Percentiles rank a stretch among this genome's conserved stretches.
Conservation (phyloP, 2,329 filamentous ascomycete genomes). For the Byssochlamys sp. region DNA sequence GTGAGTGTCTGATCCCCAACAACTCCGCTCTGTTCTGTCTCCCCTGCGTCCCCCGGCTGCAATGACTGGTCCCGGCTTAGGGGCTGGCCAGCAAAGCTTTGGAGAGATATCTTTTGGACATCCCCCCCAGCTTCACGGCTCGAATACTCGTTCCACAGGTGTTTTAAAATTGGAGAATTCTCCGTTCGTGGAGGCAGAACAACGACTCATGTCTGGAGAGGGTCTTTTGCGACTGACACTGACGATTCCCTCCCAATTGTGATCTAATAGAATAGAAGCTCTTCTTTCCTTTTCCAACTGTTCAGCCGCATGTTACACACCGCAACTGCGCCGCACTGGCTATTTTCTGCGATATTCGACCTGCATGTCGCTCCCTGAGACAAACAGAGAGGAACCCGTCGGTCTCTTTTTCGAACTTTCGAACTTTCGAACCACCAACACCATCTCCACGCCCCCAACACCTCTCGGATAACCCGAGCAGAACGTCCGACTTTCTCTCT, state of each 20-base stretch:
- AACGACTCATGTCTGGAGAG: background rate
- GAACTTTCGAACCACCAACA: background rate
- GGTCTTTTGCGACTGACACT: background rate
- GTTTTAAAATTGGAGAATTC: background rate
- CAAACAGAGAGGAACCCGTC: background rate
- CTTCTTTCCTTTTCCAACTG: background rate
- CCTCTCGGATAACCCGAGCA: background rate
- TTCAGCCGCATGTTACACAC: background rate
- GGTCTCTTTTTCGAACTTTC: background rate
- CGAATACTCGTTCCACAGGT: background rate
- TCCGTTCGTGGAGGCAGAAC: background rate
- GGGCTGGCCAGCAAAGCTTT: background rate
- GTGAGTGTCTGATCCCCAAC: background rate
- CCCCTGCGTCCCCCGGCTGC: constrained; percentile 5
- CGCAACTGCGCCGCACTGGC: background rate
- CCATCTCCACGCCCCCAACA: background rate
- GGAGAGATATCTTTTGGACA: background rate
- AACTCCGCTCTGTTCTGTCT: constrained; percentile 1
- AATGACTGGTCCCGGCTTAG: constrained; percentile 1
- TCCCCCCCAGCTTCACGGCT: background rate
- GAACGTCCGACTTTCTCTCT: background rate
- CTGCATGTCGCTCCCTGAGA: background rate
- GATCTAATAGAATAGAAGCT: background rate
- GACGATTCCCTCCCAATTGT: background rate
- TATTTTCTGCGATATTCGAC: background rate